Evolutionary conservation across 2,329 filamentous ascomycete species (phyloP), one percentile per base, ranked within the genome.

Genomic region (Monilinia polystroma): DNA sequence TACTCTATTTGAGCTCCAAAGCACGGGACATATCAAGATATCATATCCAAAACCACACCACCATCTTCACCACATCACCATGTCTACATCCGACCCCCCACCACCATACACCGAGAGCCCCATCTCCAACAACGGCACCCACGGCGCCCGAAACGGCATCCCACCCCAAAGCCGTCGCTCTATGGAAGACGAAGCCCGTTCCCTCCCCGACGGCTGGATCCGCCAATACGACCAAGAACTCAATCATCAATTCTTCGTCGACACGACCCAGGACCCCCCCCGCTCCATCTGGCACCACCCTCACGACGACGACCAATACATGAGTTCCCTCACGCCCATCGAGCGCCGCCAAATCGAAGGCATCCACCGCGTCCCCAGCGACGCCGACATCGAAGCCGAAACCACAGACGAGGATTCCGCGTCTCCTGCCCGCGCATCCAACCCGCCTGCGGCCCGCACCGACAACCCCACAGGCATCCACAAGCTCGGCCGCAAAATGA

Each of bases 211-310:
- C 18, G 84, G 85, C 53, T 88, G 85, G 85, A 77, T 87, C 1
- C 78, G 86, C 3, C 80, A 81, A 67, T 87, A 82, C 74, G 85
- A 88, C 72, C 73, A 80, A 0, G 72, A 82, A 63, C 79, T 79
- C 16, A 74, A 81, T 23, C 86, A 88, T 72, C 85, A 87, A 72
- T 88, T 87, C 81, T 88, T 86, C 76, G 85, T 88, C 72, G 83
- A 88, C 75, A 87, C 84, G 1, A 81, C 72, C 41, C 75, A 78
- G 38, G 76, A 81, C 16, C 85, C 85, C 0, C 84, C 85, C 0
- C 81, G 84, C 57, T 83, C 82, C 66, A 86, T 85, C 70, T 88
- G 86, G 86, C 80, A 82, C 55, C 86, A 88, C 72, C 85, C 86
- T 0, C 84, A 86, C 74, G 86, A 88, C 72, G 85, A 87, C 72